These are phyloP conservation scores for Meyerozyma guilliermondii DNA, from an alignment of 1,139 yeast species.

Conservation along the genomic window DNA sequence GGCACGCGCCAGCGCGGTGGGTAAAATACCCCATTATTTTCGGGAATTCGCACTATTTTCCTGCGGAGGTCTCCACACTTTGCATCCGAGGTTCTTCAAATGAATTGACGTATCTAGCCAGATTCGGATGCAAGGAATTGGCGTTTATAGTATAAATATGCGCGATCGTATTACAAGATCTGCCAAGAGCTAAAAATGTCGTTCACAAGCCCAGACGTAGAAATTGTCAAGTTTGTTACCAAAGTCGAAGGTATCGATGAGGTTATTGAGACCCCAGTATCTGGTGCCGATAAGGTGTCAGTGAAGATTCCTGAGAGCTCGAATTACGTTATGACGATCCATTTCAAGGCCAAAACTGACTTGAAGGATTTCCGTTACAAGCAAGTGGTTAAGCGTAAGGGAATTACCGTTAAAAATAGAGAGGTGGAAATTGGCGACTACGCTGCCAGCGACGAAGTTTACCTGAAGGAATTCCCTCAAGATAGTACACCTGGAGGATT, in stretches of 20 bases:
- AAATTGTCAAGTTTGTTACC: constrained; percentile 28
- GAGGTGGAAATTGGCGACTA: constrained; percentile 26
- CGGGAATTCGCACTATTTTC: not conserved
- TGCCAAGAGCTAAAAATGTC: constrained; percentile 4
- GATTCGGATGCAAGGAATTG: not conserved
- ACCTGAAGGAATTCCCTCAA: constrained; percentile 26
- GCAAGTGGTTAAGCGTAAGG: constrained; percentile 36
- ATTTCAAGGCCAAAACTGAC: constrained; percentile 29
- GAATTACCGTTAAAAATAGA: constrained; percentile 30
- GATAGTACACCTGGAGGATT: constrained; percentile 41
- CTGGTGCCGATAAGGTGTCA: constrained; percentile 24
- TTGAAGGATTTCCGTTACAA: constrained; percentile 31
- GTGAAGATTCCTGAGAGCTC: constrained; percentile 37
- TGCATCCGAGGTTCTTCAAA: not conserved
- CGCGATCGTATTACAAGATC: not conserved
- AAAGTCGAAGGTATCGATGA: constrained; percentile 26
- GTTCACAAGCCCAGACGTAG: constrained; percentile 26
- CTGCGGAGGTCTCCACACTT: not conserved
- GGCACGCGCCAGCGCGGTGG: too few species aligned
- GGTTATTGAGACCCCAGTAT: constrained; percentile 22
- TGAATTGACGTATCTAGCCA: not conserved
- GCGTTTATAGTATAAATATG: not conserved
- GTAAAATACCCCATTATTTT: too few species aligned
- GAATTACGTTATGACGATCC: constrained; percentile 29
- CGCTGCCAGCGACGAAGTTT: constrained; percentile 27